These are phyloP conservation scores for Metschnikowia matae DNA, from an alignment of 805 yeast species.

Conservation along the genomic window DNA sequence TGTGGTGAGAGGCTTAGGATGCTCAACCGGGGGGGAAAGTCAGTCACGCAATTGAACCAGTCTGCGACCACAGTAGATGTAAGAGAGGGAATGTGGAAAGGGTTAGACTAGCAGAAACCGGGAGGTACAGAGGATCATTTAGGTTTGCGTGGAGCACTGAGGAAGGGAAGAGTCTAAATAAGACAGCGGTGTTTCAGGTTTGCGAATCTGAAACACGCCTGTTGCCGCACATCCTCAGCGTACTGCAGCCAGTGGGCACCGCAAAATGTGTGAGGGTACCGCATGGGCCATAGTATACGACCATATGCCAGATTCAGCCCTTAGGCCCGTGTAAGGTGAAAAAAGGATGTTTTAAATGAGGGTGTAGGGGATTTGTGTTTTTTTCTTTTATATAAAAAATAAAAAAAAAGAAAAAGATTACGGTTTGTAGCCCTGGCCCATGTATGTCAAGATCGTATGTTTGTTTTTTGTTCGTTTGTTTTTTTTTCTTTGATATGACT, in stretches of 20 bases:
- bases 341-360: too few relatives aligned
- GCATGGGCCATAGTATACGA: background rate
- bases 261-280: conserved; percentile 9
- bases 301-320: background rate
- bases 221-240: conserved; percentile 9
- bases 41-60: background rate
- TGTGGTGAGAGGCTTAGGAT: background rate
- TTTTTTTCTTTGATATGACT: background rate
- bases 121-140: background rate
- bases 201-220: conserved; percentile 15
- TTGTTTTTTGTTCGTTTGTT: too few relatives aligned
- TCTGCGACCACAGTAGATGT: background rate
- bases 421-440: background rate
- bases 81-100: background rate
- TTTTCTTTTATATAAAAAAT: too few relatives aligned
- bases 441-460: background rate
- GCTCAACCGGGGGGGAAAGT: background rate
- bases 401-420: too few relatives aligned
- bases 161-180: conserved; percentile 12
- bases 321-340: too few relatives aligned
- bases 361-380: too few relatives aligned
- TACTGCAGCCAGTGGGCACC: conserved; percentile 8
- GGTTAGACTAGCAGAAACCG: conserved; percentile 1
- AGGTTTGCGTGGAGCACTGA: background rate
- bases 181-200: conserved; percentile 14